Evolutionary conservation across 257 asterid genomes (phyloP).

Genomic region (Solanum piurae): DNA sequence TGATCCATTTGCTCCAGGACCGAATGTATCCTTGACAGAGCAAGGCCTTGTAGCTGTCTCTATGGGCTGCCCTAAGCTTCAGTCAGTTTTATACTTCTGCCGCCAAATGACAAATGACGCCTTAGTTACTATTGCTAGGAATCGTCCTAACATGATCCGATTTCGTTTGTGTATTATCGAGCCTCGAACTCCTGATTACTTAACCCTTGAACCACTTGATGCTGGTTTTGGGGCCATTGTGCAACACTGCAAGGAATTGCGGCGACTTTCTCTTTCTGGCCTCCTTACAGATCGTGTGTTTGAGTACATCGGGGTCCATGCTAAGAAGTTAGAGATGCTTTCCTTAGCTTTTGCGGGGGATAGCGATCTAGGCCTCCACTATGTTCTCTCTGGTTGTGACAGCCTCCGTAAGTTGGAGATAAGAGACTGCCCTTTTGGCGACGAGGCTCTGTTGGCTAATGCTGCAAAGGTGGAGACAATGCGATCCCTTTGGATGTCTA

Average conservation of each 20-base stretch:
- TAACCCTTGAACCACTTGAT: not conserved
- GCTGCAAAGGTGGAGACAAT: not conserved
- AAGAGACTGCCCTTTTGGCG: not conserved
- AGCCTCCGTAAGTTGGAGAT: not conserved
- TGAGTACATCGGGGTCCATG: not conserved
- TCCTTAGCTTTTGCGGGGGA: not conserved
- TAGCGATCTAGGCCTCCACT: not conserved
- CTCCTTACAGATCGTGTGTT: not conserved
- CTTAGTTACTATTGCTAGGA: not conserved
- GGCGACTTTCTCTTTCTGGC: not conserved
- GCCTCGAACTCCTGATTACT: not conserved
- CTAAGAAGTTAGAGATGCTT: not conserved
- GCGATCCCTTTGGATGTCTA: not conserved
- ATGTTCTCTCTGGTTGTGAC: not conserved
- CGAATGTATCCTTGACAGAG: not conserved
- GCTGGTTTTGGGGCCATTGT: not conserved
- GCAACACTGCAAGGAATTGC: not conserved
- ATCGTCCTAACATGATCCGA: not conserved
- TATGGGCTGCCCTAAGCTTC: not conserved
- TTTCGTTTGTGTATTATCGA: not conserved
- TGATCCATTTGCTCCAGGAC: not conserved
- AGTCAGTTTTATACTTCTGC: not conserved
- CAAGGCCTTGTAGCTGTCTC: not conserved
- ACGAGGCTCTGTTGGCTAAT: not conserved
- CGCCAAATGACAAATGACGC: not conserved